Conservation (phyloP, 345 rosid species). For the Erodium maritimum region DNA sequence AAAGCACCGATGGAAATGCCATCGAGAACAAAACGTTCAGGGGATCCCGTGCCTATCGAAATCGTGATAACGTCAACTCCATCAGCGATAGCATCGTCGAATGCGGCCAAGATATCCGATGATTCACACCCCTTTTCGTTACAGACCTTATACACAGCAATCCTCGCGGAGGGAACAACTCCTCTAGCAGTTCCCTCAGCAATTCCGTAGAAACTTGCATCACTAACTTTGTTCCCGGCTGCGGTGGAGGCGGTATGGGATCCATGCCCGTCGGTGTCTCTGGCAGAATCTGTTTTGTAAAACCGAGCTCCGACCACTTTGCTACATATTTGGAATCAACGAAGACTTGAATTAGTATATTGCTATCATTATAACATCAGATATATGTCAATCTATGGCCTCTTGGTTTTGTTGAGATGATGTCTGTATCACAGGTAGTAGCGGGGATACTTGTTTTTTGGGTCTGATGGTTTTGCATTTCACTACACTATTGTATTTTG, state of each 20-base stretch:
- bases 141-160: constrained; percentile 42
- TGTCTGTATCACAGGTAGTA: too few species aligned
- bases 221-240: constrained; percentile 35
- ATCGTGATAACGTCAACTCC: constrained; percentile 16
- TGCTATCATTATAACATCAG: too few species aligned
- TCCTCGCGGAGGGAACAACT: constrained; percentile 45
- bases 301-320: constrained; percentile 41
- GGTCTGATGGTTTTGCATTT: too few species aligned
- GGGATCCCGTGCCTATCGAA: constrained; percentile 6
- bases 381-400: not conserved
- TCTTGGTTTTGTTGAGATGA: not conserved
- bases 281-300: constrained; percentile 6
- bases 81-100: constrained; percentile 12
- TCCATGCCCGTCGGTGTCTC: constrained; percentile 32
- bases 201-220: constrained; percentile 31
- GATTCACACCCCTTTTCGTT: fast-evolving
- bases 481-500: too few species aligned
- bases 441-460: too few species aligned
- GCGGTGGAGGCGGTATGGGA: constrained; percentile 58
- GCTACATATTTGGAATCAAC: constrained; percentile 3
- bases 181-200: constrained; percentile 50
- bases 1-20: constrained; percentile 18
- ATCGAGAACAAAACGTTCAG: not conserved
- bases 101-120: constrained; percentile 12
- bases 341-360: too few species aligned